phyloP scores from a whole-genome alignment of 306 rosid species.

The Vicia villosa region DNA sequence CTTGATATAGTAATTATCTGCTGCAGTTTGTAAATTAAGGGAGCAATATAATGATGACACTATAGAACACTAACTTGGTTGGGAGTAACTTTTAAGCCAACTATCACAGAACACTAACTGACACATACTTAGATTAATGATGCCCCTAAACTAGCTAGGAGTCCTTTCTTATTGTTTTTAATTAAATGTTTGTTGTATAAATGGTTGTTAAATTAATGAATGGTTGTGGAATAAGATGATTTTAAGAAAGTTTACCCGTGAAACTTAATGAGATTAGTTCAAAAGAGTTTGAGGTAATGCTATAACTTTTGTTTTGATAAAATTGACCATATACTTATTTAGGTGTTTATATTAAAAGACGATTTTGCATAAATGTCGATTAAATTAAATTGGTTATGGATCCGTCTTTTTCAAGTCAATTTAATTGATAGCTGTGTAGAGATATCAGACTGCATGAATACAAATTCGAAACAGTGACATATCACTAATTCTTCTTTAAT shows the following conservation, averaged over 20 bases:
- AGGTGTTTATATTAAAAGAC: too few species aligned
- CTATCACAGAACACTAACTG: slow-evolving; percentile 6
- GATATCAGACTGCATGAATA: too few species aligned
- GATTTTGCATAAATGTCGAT: too few species aligned
- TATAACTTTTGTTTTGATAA: too few species aligned
- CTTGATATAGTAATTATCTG: slow-evolving; percentile 37
- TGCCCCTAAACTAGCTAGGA: background rate
- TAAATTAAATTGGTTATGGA: too few species aligned
- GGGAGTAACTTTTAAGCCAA: background rate
- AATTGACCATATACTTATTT: too few species aligned
- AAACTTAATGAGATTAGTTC: background rate
- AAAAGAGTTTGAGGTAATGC: background rate
- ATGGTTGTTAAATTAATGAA: background rate
- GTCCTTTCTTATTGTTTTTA: background rate
- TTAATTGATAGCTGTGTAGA: too few species aligned
- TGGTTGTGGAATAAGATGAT: background rate
- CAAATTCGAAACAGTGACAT: too few species aligned
- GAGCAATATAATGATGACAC: slow-evolving; percentile 37
- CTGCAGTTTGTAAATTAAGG: slow-evolving; percentile 9
- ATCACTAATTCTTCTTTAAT: too few species aligned
- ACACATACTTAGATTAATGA: background rate
- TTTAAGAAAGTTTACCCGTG: background rate
- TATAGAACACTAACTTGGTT: slow-evolving; percentile 2
- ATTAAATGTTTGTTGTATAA: background rate
- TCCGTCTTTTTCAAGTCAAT: too few species aligned